Conservation (phyloP, 176 grass and related monocot species). For the Cenchrus americanus region DNA sequence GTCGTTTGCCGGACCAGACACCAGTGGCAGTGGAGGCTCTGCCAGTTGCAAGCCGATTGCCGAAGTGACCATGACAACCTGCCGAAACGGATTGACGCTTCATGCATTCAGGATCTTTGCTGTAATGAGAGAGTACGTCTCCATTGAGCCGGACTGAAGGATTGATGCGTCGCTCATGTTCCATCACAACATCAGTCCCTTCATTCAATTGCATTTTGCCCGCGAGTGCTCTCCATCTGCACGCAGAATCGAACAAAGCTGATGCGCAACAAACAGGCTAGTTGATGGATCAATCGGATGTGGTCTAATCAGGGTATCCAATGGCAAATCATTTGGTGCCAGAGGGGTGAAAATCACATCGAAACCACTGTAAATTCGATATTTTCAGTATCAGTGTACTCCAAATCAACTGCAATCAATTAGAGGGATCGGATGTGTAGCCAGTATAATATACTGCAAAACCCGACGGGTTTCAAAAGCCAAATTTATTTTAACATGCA, state of each 20-base stretch:
- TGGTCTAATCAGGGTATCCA: neutral
- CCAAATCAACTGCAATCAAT: neutral
- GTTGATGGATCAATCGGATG: neutral
- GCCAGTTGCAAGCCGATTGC: neutral
- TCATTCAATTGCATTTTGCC: neutral
- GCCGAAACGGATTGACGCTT: slow-evolving; percentile 21
- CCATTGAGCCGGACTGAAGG: neutral
- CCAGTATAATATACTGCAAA: neutral
- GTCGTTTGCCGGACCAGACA: neutral
- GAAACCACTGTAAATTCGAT: neutral
- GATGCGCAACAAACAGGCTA: neutral
- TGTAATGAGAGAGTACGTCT: neutral
- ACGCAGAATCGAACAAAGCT: slow-evolving; percentile 12
- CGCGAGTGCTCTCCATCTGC: neutral
- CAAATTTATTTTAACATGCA: slow-evolving; percentile 10
- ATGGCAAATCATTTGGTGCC: neutral
- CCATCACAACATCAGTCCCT: neutral
- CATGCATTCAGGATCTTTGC: neutral
- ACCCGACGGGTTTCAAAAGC: neutral
- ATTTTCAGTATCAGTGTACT: too few relatives aligned
- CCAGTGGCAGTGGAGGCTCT: neutral
- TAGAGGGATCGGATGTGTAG: neutral
- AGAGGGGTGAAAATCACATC: neutral
- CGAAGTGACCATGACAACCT: neutral
- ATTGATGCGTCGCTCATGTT: neutral